Conservation (phyloP, 495 filamentous ascomycete genomes). For the Podospora pseudopauciseta region DNA sequence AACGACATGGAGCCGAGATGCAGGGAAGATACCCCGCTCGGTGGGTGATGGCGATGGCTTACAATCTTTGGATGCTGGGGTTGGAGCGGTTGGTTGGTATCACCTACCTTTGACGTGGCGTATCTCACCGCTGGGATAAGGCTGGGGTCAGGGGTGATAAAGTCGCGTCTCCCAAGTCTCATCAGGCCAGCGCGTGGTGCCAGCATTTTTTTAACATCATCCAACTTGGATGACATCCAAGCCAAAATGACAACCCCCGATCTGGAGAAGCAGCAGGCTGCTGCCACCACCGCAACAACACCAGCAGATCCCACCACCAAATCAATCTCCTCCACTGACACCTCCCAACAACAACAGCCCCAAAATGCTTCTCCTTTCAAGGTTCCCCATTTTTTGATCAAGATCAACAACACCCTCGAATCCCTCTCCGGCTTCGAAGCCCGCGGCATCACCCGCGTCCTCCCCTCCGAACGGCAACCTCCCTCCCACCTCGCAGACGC, state of each 20-base stretch:
- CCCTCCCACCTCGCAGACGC: slow-evolving; percentile 56
- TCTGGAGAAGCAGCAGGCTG: neutral
- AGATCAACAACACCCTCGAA: slow-evolving; percentile 31
- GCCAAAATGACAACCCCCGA: neutral
- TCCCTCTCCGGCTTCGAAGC: slow-evolving; percentile 55
- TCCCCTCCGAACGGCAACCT: slow-evolving; percentile 59
- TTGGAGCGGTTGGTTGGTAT: neutral
- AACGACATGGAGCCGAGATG: neutral
- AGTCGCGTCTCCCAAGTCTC: neutral
- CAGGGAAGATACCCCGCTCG: slow-evolving; percentile 2
- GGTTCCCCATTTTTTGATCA: slow-evolving; percentile 10
- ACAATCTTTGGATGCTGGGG: neutral
- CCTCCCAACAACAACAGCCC: neutral
- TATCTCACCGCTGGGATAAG: neutral
- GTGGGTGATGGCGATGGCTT: neutral
- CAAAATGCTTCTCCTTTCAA: neutral
- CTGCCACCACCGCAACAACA: neutral
- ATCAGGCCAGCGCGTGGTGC: neutral
- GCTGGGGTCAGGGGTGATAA: neutral
- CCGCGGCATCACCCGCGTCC: slow-evolving; percentile 65
- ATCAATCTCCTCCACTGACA: neutral
- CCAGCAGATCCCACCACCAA: neutral
- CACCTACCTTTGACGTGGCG: neutral
- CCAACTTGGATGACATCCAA: neutral
- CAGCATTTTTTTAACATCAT: neutral